Percentiles rank a stretch among this genome's conserved stretches.
Evolutionary conservation across 106 monocot genomes (phyloP).

Genomic region (Amphibolis antarctica): DNA sequence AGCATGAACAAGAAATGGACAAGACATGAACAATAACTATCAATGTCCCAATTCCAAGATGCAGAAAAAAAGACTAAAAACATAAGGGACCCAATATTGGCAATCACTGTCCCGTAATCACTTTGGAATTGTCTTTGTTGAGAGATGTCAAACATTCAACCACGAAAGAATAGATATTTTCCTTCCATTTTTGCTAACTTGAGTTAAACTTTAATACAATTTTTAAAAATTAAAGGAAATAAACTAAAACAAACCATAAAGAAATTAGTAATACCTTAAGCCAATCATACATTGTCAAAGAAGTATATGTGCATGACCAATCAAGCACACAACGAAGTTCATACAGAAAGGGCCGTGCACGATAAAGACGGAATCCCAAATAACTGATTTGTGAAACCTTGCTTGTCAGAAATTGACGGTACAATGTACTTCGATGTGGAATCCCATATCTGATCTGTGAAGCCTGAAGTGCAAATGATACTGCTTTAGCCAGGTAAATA

Average conservation of each 20-base stretch:
- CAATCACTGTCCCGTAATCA: too few species aligned
- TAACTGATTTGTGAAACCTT: conserved; percentile 83
- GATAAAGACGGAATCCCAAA: conserved; percentile 85
- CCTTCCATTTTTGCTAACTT: too few species aligned
- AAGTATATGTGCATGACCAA: conserved; percentile 91
- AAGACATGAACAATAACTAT: too few species aligned
- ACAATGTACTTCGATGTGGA: conserved; percentile 81
- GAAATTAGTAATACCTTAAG: conserved; percentile 52
- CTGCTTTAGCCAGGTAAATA: conserved; percentile 77
- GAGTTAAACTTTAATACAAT: background rate
- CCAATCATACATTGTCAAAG: conserved; percentile 99
- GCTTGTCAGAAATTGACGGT: conserved; percentile 80
- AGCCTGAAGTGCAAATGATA: conserved; percentile 82
- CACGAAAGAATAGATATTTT: too few species aligned
- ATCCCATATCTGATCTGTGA: conserved; percentile 81
- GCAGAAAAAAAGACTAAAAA: too few species aligned
- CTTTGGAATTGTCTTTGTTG: too few species aligned
- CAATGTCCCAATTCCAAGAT: too few species aligned
- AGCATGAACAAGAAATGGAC: too few species aligned
- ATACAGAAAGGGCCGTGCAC: conserved; percentile 90
- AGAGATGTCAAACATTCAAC: too few species aligned
- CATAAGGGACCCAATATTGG: too few species aligned
- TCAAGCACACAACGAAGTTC: conserved; percentile 96
- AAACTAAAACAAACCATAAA: background rate
- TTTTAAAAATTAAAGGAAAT: background rate